phyloP scores from a whole-genome alignment of 2,329 filamentous ascomycete species.

The Phaeophleospora eucalypticola region DNA sequence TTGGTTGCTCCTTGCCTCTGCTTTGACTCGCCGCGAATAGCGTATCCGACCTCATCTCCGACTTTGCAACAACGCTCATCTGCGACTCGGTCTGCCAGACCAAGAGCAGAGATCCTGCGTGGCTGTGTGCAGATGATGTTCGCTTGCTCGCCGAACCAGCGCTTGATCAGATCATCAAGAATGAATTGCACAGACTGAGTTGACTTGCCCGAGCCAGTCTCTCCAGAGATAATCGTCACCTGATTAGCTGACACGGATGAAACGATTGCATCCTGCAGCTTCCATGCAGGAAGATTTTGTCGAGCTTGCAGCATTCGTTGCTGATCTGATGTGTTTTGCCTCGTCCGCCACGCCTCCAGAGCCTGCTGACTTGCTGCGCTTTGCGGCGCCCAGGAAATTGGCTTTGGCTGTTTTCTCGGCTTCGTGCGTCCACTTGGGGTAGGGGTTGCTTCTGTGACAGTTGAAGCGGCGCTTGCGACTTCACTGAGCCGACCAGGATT shows the following conservation, averaged over 20 bases:
- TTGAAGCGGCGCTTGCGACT: slow-evolving; percentile 70
- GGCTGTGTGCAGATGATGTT: slow-evolving; percentile 97
- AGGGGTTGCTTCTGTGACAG: slow-evolving; percentile 40
- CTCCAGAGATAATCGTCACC: slow-evolving; percentile 93
- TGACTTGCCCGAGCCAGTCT: slow-evolving; percentile 94
- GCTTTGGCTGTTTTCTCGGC: slow-evolving; percentile 41
- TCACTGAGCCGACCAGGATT: slow-evolving; percentile 79
- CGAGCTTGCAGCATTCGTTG: slow-evolving; percentile 71
- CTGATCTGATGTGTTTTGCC: slow-evolving; percentile 62
- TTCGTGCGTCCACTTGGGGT: slow-evolving; percentile 26
- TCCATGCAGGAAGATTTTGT: slow-evolving; percentile 80
- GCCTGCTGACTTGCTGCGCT: slow-evolving; percentile 55
- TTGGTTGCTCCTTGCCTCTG: slow-evolving; percentile 67
- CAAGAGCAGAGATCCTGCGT: slow-evolving; percentile 86
- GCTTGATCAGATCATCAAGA: slow-evolving; percentile 80
- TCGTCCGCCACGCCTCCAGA: slow-evolving; percentile 61
- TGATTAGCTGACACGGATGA: slow-evolving; percentile 70
- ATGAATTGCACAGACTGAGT: slow-evolving; percentile 97
- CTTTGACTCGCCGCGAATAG: slow-evolving; percentile 85
- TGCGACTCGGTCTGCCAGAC: slow-evolving; percentile 88
- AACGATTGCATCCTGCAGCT: slow-evolving; percentile 71
- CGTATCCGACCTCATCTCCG: slow-evolving; percentile 85
- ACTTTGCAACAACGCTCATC: slow-evolving; percentile 80
- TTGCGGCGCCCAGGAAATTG: slow-evolving; percentile 62
- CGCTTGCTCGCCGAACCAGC: slow-evolving; percentile 67